These are phyloP conservation scores for Anthostomella pinea DNA, from an alignment of 2,329 filamentous ascomycete species.

Conservation along the genomic window DNA sequence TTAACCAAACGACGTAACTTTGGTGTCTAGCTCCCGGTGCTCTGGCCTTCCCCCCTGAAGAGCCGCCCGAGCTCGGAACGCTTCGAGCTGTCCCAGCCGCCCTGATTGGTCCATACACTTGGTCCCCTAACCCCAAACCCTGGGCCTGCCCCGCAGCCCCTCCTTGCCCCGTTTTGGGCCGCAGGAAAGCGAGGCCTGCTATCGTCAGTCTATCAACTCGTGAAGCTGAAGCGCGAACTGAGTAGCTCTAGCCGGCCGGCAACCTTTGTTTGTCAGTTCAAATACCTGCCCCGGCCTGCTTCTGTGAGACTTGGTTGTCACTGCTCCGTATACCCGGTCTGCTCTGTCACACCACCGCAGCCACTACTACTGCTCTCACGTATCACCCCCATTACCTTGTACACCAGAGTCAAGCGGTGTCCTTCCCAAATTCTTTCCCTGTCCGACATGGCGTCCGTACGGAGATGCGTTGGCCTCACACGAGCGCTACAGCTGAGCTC, in stretches of 20 bases:
- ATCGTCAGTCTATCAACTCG: too few relatives aligned
- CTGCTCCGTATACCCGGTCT: too few relatives aligned
- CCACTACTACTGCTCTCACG: not conserved
- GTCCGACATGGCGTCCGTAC: slow-evolving; percentile 21
- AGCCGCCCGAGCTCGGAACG: too few relatives aligned
- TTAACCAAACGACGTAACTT: too few relatives aligned
- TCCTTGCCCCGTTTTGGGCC: slow-evolving; percentile 17
- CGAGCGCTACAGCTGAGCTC: slow-evolving; percentile 20
- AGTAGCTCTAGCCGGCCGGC: slow-evolving; percentile 9
- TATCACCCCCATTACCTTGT: not conserved
- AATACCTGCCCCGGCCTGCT: slow-evolving; percentile 3
- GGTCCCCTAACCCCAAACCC: too few relatives aligned
- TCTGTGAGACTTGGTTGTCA: not conserved
- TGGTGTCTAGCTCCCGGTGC: too few relatives aligned
- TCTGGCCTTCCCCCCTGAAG: too few relatives aligned
- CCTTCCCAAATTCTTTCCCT: not conserved
- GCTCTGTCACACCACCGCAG: not conserved
- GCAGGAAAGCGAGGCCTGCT: slow-evolving; percentile 17
- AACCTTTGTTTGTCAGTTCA: slow-evolving; percentile 15
- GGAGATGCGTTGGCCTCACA: slow-evolving; percentile 22
- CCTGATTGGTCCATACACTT: too few relatives aligned
- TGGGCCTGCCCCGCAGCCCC: too few relatives aligned
- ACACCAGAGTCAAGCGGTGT: not conserved
- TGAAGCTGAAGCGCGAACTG: slow-evolving; percentile 8
- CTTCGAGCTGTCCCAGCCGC: too few relatives aligned